A percentile compares a stretch with the other conserved stretches of the same genome.
phyloP scores from a whole-genome alignment of 2,329 filamentous ascomycete genomes.

The Curvularia verruculosa region DNA sequence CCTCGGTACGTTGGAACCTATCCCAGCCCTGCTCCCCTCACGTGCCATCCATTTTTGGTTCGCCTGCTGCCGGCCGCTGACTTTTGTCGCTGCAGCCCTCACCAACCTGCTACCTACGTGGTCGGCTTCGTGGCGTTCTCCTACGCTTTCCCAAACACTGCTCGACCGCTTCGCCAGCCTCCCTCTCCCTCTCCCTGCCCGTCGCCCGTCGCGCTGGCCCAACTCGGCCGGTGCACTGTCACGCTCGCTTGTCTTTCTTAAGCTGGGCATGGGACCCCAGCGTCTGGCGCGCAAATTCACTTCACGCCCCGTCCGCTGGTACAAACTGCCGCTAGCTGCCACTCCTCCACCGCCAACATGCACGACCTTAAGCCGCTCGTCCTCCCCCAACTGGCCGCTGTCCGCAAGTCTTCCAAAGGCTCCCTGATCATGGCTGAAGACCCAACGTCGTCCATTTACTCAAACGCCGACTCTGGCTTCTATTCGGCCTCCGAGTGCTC shows the following conservation, averaged over 20 bases:
- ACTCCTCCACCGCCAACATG: slow-evolving; percentile 30
- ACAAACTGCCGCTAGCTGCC: slow-evolving; percentile 13
- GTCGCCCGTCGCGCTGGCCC: slow-evolving; percentile 26
- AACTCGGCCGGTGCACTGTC: slow-evolving; percentile 20
- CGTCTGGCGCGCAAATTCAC: slow-evolving; percentile 36
- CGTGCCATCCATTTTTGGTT: slow-evolving; percentile 40
- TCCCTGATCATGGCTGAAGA: slow-evolving; percentile 44
- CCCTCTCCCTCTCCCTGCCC: slow-evolving; percentile 25
- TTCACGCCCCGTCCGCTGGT: slow-evolving; percentile 29
- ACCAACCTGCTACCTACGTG: slow-evolving; percentile 43
- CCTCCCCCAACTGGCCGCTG: slow-evolving; percentile 48
- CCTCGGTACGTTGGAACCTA: slow-evolving; percentile 29
- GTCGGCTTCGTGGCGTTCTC: slow-evolving; percentile 49
- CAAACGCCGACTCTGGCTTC: slow-evolving; percentile 46
- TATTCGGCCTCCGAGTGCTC: slow-evolving; percentile 69
- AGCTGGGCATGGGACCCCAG: slow-evolving; percentile 48
- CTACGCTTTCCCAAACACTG: slow-evolving; percentile 36
- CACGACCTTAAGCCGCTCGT: slow-evolving; percentile 50
- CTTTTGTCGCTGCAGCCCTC: slow-evolving; percentile 25
- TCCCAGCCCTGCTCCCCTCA: slow-evolving; percentile 34
- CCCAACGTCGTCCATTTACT: slow-evolving; percentile 41
- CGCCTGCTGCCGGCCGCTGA: slow-evolving; percentile 33
- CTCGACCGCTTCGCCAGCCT: slow-evolving; percentile 37
- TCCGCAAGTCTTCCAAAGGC: slow-evolving; percentile 45
- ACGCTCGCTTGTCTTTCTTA: slow-evolving; percentile 26